Percentiles rank a stretch among this genome's conserved stretches.
phyloP scores from a whole-genome alignment of 2,329 filamentous ascomycete genomes.

The Botrytis medusae region DNA sequence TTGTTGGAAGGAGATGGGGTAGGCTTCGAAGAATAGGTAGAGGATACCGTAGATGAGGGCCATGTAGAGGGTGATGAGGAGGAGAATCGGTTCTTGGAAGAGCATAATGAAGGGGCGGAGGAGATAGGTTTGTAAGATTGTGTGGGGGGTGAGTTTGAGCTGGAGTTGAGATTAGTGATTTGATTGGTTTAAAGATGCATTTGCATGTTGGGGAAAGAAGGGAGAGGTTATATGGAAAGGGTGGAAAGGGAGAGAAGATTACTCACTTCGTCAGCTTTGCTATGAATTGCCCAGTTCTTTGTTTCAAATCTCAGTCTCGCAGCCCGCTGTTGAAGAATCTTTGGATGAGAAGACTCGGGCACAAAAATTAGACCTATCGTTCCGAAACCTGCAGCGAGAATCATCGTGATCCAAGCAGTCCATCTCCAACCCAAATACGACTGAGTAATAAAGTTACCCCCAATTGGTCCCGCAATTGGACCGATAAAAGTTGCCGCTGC shows the following conservation, averaged over 20 bases:
- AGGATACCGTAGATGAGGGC: constrained; percentile 35
- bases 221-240: constrained; percentile 62
- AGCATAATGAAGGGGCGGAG: constrained; percentile 44
- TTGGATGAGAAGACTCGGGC: constrained; percentile 13
- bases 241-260: constrained; percentile 67
- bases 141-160: constrained; percentile 53
- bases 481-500: constrained; percentile 46
- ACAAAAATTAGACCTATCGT: constrained; percentile 3
- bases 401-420: constrained; percentile 56
- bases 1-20: constrained; percentile 47
- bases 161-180: constrained; percentile 24
- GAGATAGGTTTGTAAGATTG: constrained; percentile 40
- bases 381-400: constrained; percentile 46
- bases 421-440: constrained; percentile 55
- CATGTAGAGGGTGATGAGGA: constrained; percentile 35
- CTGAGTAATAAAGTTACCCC: constrained; percentile 47
- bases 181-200: background rate
- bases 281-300: constrained; percentile 42
- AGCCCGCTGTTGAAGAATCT: constrained; percentile 50
- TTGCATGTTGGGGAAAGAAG: constrained; percentile 63
- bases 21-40: constrained; percentile 48
- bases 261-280: constrained; percentile 41
- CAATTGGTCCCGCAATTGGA: constrained; percentile 41
- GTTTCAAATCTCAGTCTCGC: constrained; percentile 46
- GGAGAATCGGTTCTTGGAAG: constrained; percentile 36